Percentiles rank a stretch among this genome's conserved stretches.
Conservation (phyloP, 2,329 filamentous ascomycete species). For the Colletotrichum spaethianum region DNA sequence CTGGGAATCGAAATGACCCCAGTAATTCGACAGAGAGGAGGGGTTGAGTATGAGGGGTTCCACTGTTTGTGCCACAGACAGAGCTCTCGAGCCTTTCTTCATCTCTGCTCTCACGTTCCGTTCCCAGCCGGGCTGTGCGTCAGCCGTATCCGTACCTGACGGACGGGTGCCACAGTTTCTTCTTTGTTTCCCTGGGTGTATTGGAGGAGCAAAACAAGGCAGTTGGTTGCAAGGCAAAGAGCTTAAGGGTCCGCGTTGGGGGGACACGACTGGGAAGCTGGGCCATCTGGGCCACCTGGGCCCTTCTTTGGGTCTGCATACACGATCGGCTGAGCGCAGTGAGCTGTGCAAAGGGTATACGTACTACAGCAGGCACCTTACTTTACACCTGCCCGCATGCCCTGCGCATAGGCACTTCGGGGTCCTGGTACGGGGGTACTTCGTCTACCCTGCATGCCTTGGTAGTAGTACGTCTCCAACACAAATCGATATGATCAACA, state of each 20-base stretch:
- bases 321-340: background rate
- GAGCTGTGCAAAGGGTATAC: background rate
- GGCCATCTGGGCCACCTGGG: too few species aligned
- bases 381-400: background rate
- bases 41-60: constrained; percentile 7
- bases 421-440: background rate
- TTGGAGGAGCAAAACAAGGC: background rate
- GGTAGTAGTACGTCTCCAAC: constrained; percentile 22
- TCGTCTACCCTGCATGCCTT: constrained; percentile 18
- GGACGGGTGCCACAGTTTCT: background rate
- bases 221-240: background rate
- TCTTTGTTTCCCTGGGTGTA: background rate
- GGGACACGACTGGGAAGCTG: background rate
- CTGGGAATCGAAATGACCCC: constrained; percentile 17
- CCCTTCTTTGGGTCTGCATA: background rate
- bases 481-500: constrained; percentile 9
- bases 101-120: constrained; percentile 7
- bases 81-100: constrained; percentile 7
- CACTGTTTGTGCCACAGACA: constrained; percentile 36
- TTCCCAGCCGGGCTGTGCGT: constrained; percentile 16
- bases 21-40: constrained; percentile 9
- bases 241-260: background rate
- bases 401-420: background rate
- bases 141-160: background rate
- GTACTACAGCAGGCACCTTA: too few species aligned